Conservation (phyloP, 495 filamentous ascomycete species). For the Melanomma pulvis-pyrius region DNA sequence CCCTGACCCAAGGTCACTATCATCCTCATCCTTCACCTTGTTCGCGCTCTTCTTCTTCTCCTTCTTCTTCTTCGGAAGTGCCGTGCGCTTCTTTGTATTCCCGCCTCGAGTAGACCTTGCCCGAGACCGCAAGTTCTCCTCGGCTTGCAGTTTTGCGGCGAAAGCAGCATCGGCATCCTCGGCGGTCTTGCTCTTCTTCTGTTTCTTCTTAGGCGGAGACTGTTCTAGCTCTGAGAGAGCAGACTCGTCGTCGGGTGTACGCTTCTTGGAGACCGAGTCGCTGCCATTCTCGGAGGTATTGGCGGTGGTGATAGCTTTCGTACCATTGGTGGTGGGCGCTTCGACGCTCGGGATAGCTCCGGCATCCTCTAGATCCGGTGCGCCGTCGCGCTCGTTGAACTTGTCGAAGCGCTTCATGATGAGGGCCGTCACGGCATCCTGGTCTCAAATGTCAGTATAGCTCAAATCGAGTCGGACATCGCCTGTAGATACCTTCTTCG, state of each 20-base stretch:
- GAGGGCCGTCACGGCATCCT: conserved; percentile 79
- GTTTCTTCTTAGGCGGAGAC: conserved; percentile 58
- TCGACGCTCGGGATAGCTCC: conserved; percentile 40
- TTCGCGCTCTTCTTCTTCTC: conserved; percentile 68
- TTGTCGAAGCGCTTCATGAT: conserved; percentile 92
- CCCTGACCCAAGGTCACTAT: conserved; percentile 70
- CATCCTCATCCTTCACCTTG: conserved; percentile 75
- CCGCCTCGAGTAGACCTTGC: conserved; percentile 73
- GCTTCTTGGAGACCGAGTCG: conserved; percentile 39
- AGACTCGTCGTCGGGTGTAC: conserved; percentile 48
- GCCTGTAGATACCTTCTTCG: conserved; percentile 70
- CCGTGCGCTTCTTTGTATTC: conserved; percentile 49
- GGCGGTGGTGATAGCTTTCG: conserved; percentile 11
- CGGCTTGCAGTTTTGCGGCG: conserved; percentile 86
- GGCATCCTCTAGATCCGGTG: conserved; percentile 32
- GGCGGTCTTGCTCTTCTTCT: conserved; percentile 49
- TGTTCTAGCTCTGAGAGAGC: conserved; percentile 52
- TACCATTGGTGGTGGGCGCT: conserved; percentile 55
- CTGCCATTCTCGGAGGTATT: conserved; percentile 25
- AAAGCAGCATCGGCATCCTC: conserved; percentile 79
- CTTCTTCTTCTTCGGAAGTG: conserved; percentile 70
- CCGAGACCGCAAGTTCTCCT: conserved; percentile 71
- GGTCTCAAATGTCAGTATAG: conserved; percentile 14
- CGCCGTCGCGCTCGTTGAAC: conserved; percentile 57
- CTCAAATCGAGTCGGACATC: neutral